Percentiles rank a stretch among this genome's conserved stretches.
Evolutionary conservation across 805 yeast species (phyloP).

Genomic region (Lachancea lanzarotensis): DNA sequence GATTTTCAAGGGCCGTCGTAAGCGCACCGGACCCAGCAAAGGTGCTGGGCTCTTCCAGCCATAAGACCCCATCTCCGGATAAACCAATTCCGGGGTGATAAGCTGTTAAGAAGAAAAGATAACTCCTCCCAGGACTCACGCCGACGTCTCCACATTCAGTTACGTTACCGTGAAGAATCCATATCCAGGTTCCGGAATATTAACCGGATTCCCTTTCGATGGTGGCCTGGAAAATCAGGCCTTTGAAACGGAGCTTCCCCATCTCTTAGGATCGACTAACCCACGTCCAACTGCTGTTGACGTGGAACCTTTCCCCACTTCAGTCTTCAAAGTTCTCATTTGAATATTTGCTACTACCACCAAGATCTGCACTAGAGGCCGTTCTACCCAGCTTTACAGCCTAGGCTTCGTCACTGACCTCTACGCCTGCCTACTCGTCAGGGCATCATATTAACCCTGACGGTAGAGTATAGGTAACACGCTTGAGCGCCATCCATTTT

Average conservation of each 20-base stretch:
- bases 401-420: slow-evolving; percentile 38
- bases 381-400: slow-evolving; percentile 37
- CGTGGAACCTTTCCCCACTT: slow-evolving; percentile 40
- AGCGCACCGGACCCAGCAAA: slow-evolving; percentile 38
- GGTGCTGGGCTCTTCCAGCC: slow-evolving; percentile 37
- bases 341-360: slow-evolving; percentile 39
- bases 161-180: slow-evolving; percentile 39
- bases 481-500: slow-evolving; percentile 38
- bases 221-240: slow-evolving; percentile 33
- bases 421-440: slow-evolving; percentile 40
- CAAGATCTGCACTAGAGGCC: slow-evolving; percentile 40
- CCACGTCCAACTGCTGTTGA: slow-evolving; percentile 40
- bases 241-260: slow-evolving; percentile 37
- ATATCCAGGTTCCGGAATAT: slow-evolving; percentile 40
- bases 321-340: slow-evolving; percentile 39
- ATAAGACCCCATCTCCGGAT: slow-evolving; percentile 37
- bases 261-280: slow-evolving; percentile 40
- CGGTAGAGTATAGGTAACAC: slow-evolving; percentile 39
- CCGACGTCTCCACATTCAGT: slow-evolving; percentile 39
- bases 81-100: slow-evolving; percentile 39
- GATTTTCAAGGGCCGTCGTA: slow-evolving; percentile 39
- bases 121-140: slow-evolving; percentile 40
- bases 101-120: slow-evolving; percentile 38
- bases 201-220: slow-evolving; percentile 41
- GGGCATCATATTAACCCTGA: slow-evolving; percentile 34